phyloP scores from a whole-genome alignment of 176 grass and related monocot species.

The Lolium rigidum region DNA sequence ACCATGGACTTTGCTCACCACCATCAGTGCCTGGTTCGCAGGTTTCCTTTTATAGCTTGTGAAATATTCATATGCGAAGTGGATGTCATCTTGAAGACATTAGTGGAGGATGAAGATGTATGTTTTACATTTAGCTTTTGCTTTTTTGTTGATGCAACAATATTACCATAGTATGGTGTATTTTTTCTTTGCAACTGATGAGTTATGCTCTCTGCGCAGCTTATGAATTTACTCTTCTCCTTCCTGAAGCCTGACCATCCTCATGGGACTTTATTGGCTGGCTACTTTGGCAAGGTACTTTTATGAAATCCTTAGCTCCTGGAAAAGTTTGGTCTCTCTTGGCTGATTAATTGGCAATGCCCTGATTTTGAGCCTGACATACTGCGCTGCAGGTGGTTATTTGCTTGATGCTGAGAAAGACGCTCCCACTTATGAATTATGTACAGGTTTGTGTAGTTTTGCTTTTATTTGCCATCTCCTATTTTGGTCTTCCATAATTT shows the following conservation, averaged over 20 bases:
- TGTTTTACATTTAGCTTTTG: constrained; percentile 34
- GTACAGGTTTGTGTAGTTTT: constrained; percentile 67
- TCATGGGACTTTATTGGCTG: constrained; percentile 77
- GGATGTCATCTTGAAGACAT: constrained; percentile 93
- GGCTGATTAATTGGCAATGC: constrained; percentile 18
- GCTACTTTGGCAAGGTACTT: constrained; percentile 96
- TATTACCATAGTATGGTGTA: not conserved
- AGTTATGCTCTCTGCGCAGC: constrained; percentile 54
- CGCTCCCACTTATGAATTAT: constrained; percentile 75
- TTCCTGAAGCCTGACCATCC: constrained; percentile 78
- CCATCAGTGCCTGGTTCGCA: constrained; percentile 41
- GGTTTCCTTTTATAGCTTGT: constrained; percentile 99
- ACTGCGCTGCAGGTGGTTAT: constrained; percentile 75
- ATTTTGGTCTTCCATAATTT: not conserved
- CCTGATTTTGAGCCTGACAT: constrained; percentile 32
- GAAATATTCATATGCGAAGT: constrained; percentile 99
- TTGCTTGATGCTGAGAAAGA: constrained; percentile 94
- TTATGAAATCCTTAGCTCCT: constrained; percentile 38
- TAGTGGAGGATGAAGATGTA: constrained; percentile 95
- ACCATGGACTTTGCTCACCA: constrained; percentile 30
- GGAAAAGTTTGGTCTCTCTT: not conserved
- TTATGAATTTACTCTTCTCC: constrained; percentile 92
- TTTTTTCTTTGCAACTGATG: constrained; percentile 31
- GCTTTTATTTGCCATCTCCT: not conserved
- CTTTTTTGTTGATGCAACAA: constrained; percentile 12